These are phyloP conservation scores for Myxozyma nipponensis DNA, from an alignment of 805 yeast species.

Conservation along the genomic window DNA sequence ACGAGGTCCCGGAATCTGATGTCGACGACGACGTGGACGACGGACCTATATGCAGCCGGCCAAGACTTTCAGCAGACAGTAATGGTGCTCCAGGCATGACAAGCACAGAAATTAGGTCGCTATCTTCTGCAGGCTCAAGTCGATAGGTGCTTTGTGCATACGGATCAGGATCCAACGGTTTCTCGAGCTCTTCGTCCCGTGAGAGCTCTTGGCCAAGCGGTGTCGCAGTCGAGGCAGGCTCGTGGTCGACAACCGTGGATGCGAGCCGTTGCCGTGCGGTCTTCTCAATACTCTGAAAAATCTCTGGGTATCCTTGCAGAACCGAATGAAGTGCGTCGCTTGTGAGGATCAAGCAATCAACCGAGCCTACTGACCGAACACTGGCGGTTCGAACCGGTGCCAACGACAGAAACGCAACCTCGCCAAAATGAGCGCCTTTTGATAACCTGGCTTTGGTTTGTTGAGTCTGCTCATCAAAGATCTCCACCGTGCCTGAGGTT, in stretches of 20 bases:
- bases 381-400: slow-evolving; percentile 51
- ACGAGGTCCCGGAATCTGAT: slow-evolving; percentile 1
- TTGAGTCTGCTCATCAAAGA: slow-evolving; percentile 45
- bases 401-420: slow-evolving; percentile 60
- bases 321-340: slow-evolving; percentile 50
- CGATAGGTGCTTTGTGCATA: slow-evolving; percentile 9
- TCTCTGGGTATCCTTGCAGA: slow-evolving; percentile 54
- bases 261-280: slow-evolving; percentile 54
- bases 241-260: slow-evolving; percentile 1
- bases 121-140: slow-evolving; percentile 11
- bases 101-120: slow-evolving; percentile 5
- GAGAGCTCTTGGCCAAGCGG: not conserved
- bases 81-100: slow-evolving; percentile 5
- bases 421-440: slow-evolving; percentile 69
- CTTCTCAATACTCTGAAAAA: slow-evolving; percentile 55
- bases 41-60: slow-evolving; percentile 1
- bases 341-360: slow-evolving; percentile 58
- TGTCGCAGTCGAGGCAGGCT: slow-evolving; percentile 3
- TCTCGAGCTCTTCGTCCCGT: slow-evolving; percentile 11
- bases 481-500: slow-evolving; percentile 68
- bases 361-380: slow-evolving; percentile 56
- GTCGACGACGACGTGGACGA: slow-evolving; percentile 2
- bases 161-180: slow-evolving; percentile 31
- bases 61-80: slow-evolving; percentile 11
- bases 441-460: slow-evolving; percentile 54